Percentiles rank a stretch among this genome's conserved stretches.
Evolutionary conservation across 2,329 filamentous ascomycete genomes (phyloP).

Genomic region (Fusarium sp.): DNA sequence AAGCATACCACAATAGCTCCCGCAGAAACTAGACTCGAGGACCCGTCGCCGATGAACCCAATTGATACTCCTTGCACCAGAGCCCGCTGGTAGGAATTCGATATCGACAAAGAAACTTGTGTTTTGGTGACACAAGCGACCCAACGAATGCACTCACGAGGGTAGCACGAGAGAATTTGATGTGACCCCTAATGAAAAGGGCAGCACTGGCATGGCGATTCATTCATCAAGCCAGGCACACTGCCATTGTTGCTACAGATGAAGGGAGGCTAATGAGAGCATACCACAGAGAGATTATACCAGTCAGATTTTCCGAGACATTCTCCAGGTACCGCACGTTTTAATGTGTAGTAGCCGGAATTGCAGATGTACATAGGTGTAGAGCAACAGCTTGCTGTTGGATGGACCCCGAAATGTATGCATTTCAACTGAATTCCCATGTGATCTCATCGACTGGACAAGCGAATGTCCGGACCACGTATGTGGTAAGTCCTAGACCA

Average conservation of each 20-base stretch:
- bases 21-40: not conserved
- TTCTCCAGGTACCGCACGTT: constrained; percentile 17
- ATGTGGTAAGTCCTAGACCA: constrained; percentile 29
- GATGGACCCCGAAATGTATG: constrained; percentile 24
- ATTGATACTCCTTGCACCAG: constrained; percentile 6
- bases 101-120: constrained; percentile 21
- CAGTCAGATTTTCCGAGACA: constrained; percentile 12
- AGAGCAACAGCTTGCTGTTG: constrained; percentile 14
- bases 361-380: constrained; percentile 13
- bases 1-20: constrained; percentile 6
- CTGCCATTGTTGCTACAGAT: constrained; percentile 18
- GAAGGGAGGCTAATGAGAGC: constrained; percentile 31
- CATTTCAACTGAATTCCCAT: constrained; percentile 22
- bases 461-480: constrained; percentile 18
- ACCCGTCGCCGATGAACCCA: not conserved
- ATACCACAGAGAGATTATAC: constrained; percentile 27
- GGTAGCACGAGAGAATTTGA: constrained; percentile 23
- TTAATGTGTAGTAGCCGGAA: not conserved
- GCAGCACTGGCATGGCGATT: constrained; percentile 34
- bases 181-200: constrained; percentile 26
- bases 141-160: constrained; percentile 23
- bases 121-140: constrained; percentile 20
- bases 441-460: constrained; percentile 22
- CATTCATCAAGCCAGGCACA: constrained; percentile 23
- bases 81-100: constrained; percentile 23